A percentile compares a stretch with the other conserved stretches of the same genome.
phyloP scores from a whole-genome alignment of 257 asterid genomes.

The Plectranthus barbatus region DNA sequence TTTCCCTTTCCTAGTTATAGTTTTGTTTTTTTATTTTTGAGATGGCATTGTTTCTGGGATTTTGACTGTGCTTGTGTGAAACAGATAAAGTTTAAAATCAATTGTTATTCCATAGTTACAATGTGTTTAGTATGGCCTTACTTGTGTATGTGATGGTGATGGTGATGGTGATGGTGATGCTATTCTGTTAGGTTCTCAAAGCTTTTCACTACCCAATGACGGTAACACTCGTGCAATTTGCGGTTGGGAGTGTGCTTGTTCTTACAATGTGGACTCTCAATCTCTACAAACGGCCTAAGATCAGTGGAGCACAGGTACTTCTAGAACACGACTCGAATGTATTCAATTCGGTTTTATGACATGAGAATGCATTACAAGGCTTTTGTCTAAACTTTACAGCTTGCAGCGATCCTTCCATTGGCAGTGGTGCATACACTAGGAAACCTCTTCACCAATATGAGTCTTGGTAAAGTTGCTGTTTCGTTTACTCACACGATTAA shows the following conservation, averaged over 20 bases:
- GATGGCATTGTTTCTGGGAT: not conserved
- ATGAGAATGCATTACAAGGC: not conserved
- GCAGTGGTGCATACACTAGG: conserved; percentile 85
- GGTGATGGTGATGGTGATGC: no score
- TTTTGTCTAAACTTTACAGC: conserved; percentile 39
- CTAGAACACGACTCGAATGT: not conserved
- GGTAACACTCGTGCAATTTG: conserved; percentile 69
- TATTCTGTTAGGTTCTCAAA: conserved; percentile 59
- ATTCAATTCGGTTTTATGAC: conserved; percentile 3
- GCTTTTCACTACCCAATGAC: conserved; percentile 81
- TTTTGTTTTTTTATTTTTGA: no score
- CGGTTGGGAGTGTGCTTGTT: conserved; percentile 80
- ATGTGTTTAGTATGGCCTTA: not conserved
- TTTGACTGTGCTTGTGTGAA: not conserved
- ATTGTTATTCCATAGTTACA: not conserved
- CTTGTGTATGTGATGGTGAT: not conserved
- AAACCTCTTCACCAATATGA: conserved; percentile 92
- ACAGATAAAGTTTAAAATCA: not conserved
- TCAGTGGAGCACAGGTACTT: conserved; percentile 77
- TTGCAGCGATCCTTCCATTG: conserved; percentile 76
- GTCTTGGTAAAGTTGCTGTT: conserved; percentile 96
- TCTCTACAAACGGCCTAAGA: conserved; percentile 83
- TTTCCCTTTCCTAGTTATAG: no score
- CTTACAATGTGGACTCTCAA: conserved; percentile 67
- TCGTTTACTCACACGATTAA: conserved; percentile 97